Conservation (phyloP, 1,139 yeast genomes). For the Pichia inconspicua region DNA sequence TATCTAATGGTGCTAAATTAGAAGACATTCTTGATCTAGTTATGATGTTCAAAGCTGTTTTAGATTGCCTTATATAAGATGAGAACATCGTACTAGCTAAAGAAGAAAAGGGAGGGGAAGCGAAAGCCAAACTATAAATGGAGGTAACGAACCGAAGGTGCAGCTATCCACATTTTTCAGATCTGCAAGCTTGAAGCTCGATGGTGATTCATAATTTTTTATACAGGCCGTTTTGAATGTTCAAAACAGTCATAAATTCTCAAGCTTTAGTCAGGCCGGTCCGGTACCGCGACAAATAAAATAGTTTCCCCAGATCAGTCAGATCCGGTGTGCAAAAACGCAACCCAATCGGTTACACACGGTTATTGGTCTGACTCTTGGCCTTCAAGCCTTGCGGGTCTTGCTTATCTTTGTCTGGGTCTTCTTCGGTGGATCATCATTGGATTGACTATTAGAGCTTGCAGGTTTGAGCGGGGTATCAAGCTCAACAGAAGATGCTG, state of each 20-base stretch:
- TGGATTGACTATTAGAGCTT: too few species aligned
- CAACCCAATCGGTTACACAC: background rate
- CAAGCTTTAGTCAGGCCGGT: too few species aligned
- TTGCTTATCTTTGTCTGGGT: background rate
- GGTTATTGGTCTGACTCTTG: background rate
- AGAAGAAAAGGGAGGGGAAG: background rate
- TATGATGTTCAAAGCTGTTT: background rate
- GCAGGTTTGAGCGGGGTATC: too few species aligned
- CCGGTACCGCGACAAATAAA: too few species aligned
- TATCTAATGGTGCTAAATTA: slow-evolving; percentile 46
- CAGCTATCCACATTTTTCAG: background rate
- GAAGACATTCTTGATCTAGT: slow-evolving; percentile 25
- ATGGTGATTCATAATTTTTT: too few species aligned
- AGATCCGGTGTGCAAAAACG: too few species aligned
- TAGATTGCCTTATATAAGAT: slow-evolving; percentile 5
- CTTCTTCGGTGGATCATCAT: too few species aligned
- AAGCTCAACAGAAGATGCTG: background rate
- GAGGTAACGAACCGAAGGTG: background rate
- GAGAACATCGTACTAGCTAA: slow-evolving; percentile 7
- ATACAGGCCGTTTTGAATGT: too few species aligned
- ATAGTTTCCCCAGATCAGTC: background rate
- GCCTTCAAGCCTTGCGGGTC: background rate
- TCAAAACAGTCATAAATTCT: too few species aligned
- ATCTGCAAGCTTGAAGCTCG: background rate
- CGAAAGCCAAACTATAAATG: background rate